Evolutionary conservation across 352 stramenopile species (phyloP).

Genomic region (Globisporangium rhizosaccharum): DNA sequence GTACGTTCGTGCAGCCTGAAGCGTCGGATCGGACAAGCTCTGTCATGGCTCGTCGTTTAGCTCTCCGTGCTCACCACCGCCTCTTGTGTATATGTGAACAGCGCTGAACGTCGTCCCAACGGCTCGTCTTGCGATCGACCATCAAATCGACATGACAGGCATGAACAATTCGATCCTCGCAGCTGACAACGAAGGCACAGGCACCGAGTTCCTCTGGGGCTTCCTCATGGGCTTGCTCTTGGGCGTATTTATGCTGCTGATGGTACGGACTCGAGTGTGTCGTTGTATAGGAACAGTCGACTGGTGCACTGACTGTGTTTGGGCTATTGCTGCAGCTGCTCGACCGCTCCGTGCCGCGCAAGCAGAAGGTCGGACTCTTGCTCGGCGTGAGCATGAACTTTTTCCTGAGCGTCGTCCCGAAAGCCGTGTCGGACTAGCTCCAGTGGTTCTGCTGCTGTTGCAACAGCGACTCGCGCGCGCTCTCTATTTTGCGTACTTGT

Average conservation of each 20-base stretch:
- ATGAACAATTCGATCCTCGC: slow-evolving; percentile 81
- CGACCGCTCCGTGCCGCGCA: slow-evolving; percentile 79
- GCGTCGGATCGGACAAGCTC: neutral
- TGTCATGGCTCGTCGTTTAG: neutral
- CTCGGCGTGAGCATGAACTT: slow-evolving; percentile 88
- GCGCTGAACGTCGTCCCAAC: slow-evolving; percentile 76
- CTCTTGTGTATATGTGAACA: slow-evolving; percentile 11
- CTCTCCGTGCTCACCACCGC: neutral
- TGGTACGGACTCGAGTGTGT: slow-evolving; percentile 37
- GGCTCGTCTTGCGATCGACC: slow-evolving; percentile 61
- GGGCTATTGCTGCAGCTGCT: slow-evolving; percentile 41
- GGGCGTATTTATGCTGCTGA: slow-evolving; percentile 87
- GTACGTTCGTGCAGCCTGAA: slow-evolving; percentile 24
- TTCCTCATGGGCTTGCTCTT: slow-evolving; percentile 85
- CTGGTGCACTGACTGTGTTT: neutral
- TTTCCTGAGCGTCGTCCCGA: slow-evolving; percentile 84
- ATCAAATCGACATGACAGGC: slow-evolving; percentile 82
- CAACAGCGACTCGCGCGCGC: neutral
- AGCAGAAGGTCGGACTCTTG: slow-evolving; percentile 82
- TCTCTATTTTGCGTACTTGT: neutral
- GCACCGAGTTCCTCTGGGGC: slow-evolving; percentile 85
- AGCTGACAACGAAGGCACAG: slow-evolving; percentile 85
- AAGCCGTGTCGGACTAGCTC: slow-evolving; percentile 56
- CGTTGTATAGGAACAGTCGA: slow-evolving; percentile 4
- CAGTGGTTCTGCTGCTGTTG: neutral